Evolutionary conservation across 2,329 filamentous ascomycete genomes (phyloP), one percentile per base, ranked within the genome.

Genomic region (Neurospora crassa): DNA sequence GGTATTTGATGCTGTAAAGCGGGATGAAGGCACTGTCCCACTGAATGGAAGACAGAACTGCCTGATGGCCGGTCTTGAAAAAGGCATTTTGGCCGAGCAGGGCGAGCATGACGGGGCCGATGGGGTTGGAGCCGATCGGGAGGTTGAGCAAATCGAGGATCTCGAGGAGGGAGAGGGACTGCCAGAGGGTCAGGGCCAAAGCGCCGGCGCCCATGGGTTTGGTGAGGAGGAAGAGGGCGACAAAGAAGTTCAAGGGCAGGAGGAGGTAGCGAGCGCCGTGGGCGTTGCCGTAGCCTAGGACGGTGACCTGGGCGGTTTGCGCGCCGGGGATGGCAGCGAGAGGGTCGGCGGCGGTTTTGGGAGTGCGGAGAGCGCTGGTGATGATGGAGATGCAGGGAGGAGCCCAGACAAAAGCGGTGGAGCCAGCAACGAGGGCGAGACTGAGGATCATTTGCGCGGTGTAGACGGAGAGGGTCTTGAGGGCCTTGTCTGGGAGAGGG

Each of bases 61-160:
- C 95, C 81, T 98, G 95, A 81, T 99, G 96, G 73, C 96, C 96
- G 0, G 96, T 99, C 79, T 97, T 97, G 88, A 99, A 99, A 84
- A 90, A 99, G 83, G 97, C 91, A 81, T 95, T 97, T 77, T 92
- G 93, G 72, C 94, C 96, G 0, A 99, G 88, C n/a, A 98, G 83
- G 12, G 90, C 95, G 37, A 98, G 87, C 74, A 96, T 86, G 47
- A 96, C 84, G 24, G 96, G 94, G 0, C 94, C 95, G 76, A 98
- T 91, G 7, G 93, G 86, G 67, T 89, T 90, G 68, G 87, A 84
- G 16, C 29, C 53, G 53, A 63, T 63, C 18, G 90, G 88, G 47
- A 91, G 79, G 72, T 82, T 79, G 77, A 88, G 87, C 75, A 89
- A 82, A 78, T 91, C 88, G 67, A 90, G 79, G 74, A 91, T 84